Evolutionary conservation across 2,329 filamentous ascomycete genomes (phyloP).

Genomic region (Beauveria australis): DNA sequence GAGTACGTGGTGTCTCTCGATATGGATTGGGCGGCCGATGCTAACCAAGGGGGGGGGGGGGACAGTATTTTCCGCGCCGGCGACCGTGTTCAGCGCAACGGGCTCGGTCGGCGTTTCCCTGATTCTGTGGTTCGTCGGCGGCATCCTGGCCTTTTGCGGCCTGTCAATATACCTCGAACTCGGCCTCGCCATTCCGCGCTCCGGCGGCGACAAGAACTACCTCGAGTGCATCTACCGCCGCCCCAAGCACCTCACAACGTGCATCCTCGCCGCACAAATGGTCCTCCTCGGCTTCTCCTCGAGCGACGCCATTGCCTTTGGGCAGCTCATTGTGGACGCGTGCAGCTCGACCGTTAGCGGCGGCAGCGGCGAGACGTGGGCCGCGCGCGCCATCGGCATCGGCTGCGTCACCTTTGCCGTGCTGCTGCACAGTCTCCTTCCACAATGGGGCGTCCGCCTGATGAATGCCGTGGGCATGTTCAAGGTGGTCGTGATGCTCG

Average conservation of each 20-base stretch:
- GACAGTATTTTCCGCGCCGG: constrained; percentile 46
- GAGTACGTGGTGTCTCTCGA: constrained; percentile 30
- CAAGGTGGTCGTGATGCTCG: constrained; percentile 50
- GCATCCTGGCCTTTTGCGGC: constrained; percentile 49
- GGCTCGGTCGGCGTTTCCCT: constrained; percentile 36
- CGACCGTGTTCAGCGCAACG: constrained; percentile 42
- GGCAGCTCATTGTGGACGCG: constrained; percentile 48
- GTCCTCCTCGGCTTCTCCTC: constrained; percentile 53
- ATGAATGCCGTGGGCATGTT: constrained; percentile 52
- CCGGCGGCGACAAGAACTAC: constrained; percentile 59
- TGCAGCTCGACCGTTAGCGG: constrained; percentile 35
- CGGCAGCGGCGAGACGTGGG: constrained; percentile 45
- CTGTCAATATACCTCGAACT: constrained; percentile 57
- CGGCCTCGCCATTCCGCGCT: constrained; percentile 52
- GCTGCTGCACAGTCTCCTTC: constrained; percentile 40
- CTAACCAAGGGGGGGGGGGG: not conserved
- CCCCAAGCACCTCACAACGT: constrained; percentile 51
- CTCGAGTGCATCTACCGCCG: constrained; percentile 53
- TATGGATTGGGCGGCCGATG: not conserved
- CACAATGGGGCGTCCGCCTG: constrained; percentile 50
- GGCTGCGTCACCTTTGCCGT: constrained; percentile 47
- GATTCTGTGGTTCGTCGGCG: constrained; percentile 29
- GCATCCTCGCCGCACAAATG: constrained; percentile 53
- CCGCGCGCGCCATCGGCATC: constrained; percentile 47
- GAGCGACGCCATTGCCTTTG: constrained; percentile 50